phyloP scores from a whole-genome alignment of 345 rosid species.

The Corymbia maculata region DNA sequence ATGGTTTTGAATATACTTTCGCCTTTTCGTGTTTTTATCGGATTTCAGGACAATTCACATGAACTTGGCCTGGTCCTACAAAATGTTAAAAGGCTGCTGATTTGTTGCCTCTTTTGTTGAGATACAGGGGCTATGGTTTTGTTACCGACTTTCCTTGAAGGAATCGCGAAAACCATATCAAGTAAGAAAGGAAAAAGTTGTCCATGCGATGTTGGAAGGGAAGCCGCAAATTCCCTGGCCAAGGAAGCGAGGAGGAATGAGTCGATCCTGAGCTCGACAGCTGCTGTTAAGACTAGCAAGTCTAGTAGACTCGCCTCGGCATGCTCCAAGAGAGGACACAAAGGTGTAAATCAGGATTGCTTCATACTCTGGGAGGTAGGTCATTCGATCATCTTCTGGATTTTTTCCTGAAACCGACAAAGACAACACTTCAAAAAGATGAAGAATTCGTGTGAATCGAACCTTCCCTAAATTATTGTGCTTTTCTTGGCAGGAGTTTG shows the following conservation, averaged over 20 bases:
- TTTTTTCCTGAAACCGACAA: background rate
- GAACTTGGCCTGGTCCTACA: background rate
- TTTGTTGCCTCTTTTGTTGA: background rate
- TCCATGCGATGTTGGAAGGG: slow-evolving; percentile 37
- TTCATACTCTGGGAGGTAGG: slow-evolving; percentile 82
- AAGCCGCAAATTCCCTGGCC: slow-evolving; percentile 55
- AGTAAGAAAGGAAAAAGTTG: slow-evolving; percentile 38
- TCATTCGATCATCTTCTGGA: background rate
- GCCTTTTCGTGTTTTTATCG: background rate
- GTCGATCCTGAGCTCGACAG: slow-evolving; percentile 43
- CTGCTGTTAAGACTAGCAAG: slow-evolving; percentile 35
- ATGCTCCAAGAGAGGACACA: slow-evolving; percentile 72
- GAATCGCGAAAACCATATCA: slow-evolving; percentile 48
- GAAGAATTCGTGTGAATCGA: background rate
- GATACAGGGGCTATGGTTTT: slow-evolving; percentile 31
- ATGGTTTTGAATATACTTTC: background rate
- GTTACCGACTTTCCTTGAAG: slow-evolving; percentile 57
- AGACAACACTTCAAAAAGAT: background rate
- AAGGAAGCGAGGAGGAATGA: slow-evolving; percentile 67
- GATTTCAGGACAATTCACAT: background rate
- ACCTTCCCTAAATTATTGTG: background rate
- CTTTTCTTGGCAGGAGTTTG: slow-evolving; percentile 44
- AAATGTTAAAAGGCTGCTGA: background rate
- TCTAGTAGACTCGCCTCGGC: slow-evolving; percentile 44
- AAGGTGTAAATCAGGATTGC: slow-evolving; percentile 78